Evolutionary conservation across 306 rosid species (phyloP).

Genomic region (Vigna angularis): DNA sequence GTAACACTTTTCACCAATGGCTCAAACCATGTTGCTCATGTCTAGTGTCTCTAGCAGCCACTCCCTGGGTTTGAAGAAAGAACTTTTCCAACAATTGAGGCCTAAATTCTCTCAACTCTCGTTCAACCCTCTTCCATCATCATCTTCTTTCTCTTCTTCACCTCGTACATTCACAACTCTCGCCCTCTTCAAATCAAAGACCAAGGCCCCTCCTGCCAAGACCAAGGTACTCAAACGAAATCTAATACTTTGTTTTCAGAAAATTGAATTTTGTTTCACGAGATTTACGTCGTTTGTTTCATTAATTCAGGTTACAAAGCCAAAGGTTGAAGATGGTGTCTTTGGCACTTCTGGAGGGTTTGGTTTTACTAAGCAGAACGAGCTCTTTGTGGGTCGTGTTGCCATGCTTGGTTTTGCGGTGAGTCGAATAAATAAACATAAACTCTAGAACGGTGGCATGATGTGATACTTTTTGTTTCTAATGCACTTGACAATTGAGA

Average conservation of each 20-base stretch:
- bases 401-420: slow-evolving; percentile 98
- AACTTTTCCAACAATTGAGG: slow-evolving; percentile 62
- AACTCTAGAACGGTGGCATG: background rate
- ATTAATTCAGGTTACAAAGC: slow-evolving; percentile 62
- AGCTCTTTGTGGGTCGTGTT: slow-evolving; percentile 96
- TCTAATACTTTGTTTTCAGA: slow-evolving; percentile 9
- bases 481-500: background rate
- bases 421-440: slow-evolving; percentile 40
- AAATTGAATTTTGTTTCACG: slow-evolving; percentile 13
- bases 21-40: slow-evolving; percentile 86
- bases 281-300: slow-evolving; percentile 3
- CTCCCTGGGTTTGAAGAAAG: slow-evolving; percentile 62
- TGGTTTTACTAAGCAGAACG: slow-evolving; percentile 97
- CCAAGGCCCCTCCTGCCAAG: slow-evolving; percentile 67
- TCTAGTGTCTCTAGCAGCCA: slow-evolving; percentile 67
- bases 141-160: slow-evolving; percentile 43
- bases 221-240: slow-evolving; percentile 58
- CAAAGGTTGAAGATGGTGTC: slow-evolving; percentile 90
- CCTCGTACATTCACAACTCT: slow-evolving; percentile 53
- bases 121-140: slow-evolving; percentile 57
- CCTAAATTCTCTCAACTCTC: slow-evolving; percentile 60
- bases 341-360: slow-evolving; percentile 98
- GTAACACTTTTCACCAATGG: slow-evolving; percentile 54
- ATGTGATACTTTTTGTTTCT: background rate
- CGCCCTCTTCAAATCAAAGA: slow-evolving; percentile 81